These are phyloP conservation scores for Thelonectria blattea DNA, from an alignment of 2,329 filamentous ascomycete genomes.

Conservation along the genomic window DNA sequence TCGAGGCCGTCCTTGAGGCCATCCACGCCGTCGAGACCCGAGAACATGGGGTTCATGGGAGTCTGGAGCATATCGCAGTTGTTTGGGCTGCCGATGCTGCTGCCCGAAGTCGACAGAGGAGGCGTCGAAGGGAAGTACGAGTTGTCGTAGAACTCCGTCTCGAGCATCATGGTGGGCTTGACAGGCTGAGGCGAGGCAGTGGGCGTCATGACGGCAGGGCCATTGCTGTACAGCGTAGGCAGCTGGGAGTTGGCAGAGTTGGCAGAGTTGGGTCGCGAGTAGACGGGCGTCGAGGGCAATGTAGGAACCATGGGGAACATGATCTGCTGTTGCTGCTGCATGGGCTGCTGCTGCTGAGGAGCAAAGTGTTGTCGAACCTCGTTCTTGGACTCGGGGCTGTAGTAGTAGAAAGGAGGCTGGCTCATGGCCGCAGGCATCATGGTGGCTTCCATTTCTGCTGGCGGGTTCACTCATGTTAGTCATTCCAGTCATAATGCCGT, in stretches of 20 bases:
- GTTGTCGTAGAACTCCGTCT: conserved; percentile 75
- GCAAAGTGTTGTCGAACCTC: conserved; percentile 76
- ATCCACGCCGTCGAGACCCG: conserved; percentile 69
- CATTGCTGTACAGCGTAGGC: conserved; percentile 61
- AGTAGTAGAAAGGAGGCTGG: conserved; percentile 85
- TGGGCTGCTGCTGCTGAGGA: conserved; percentile 64
- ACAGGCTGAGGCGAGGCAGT: conserved; percentile 77
- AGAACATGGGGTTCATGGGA: conserved; percentile 82
- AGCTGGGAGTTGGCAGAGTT: conserved; percentile 72
- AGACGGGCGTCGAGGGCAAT: conserved; percentile 67
- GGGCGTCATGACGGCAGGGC: conserved; percentile 72
- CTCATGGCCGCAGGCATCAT: conserved; percentile 68
- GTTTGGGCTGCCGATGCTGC: conserved; percentile 84
- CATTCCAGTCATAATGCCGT: conserved; percentile 9
- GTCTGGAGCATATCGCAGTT: conserved; percentile 79
- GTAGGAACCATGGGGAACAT: conserved; percentile 62
- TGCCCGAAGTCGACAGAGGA: conserved; percentile 83
- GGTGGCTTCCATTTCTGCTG: conserved; percentile 67
- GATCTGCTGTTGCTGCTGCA: conserved; percentile 49
- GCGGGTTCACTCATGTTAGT: conserved; percentile 25
- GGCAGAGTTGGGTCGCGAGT: conserved; percentile 69
- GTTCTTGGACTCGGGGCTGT: conserved; percentile 75
- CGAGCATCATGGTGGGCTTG: conserved; percentile 79
- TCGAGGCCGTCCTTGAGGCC: conserved; percentile 74
- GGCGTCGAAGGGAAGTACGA: conserved; percentile 85